Base-by-base conservation (phyloP, 2,329 filamentous ascomycete species). In the Xylaria polymorpha region DNA sequence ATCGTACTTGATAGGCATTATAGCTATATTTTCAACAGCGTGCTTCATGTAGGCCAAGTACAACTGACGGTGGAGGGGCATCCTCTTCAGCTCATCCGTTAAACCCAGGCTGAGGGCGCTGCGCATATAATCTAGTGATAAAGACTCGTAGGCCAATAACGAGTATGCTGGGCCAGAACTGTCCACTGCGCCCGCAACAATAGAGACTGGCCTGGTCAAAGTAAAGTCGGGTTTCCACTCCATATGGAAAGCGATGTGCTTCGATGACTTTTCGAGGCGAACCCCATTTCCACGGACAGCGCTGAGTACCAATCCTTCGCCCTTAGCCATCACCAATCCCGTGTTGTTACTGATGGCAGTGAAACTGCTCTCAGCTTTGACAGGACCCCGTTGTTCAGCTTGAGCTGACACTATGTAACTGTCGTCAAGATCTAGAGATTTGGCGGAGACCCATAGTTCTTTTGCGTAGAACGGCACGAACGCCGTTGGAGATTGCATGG, bases 51-150 rank as follows among this genome's bases (percentile, higher is more conserved):
- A 69, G 15, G 66, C 56, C 48, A 67, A 48, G 25, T 71, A 71
- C 22, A 59, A 25, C 35, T 69, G 63, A 29, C 53, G 60, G 15
- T 72, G 70, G 51, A 15, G 68, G 9, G 64, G 68, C 61, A 70
- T 64, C 20, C 68, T 63, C 20, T 48, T 22, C 14, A 53, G 8
- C 22, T 68, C 48, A 7, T 62, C 43, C 15, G 43, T 35, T 18
- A 66, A 18, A 39, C 64, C 68, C 29, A 65, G 48, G 39, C 55
- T 41, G 3, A 72, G 51, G 18, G 61, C 51, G 14, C 35, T 53
- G 41, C 64, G 69, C 61, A 72, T 72, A 55, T 69, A 71, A 14
- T 65, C 64, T 18, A 72, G 46, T 14, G 68, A 41, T 50, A 71
- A 51, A 20, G 58, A 57, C 55, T 71, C 69, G 32, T 69, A 71